Evolutionary conservation across 2,329 filamentous ascomycete species (phyloP).

Genomic region (Fusarium sulawesiense): DNA sequence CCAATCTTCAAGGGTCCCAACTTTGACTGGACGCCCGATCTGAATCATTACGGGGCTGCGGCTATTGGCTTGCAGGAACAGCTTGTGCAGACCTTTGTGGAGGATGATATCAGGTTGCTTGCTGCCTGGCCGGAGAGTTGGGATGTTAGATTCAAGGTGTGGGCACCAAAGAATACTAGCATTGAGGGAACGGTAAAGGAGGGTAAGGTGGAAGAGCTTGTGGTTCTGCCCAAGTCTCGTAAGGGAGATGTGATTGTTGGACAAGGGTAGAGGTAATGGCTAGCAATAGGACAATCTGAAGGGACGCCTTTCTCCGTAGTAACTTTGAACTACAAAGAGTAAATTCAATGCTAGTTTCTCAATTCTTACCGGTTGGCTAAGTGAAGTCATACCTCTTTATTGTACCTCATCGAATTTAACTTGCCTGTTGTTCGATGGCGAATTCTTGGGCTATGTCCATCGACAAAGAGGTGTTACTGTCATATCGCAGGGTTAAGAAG

Average conservation of each 20-base stretch:
- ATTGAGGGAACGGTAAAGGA: background rate
- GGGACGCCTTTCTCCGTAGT: background rate
- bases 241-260: slow-evolving; percentile 1
- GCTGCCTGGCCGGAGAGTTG: slow-evolving; percentile 9
- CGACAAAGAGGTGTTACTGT: background rate
- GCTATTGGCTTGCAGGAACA: slow-evolving; percentile 17
- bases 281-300: background rate
- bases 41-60: slow-evolving; percentile 6
- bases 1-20: slow-evolving; percentile 9
- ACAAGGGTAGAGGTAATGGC: background rate
- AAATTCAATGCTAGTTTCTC: too few relatives aligned
- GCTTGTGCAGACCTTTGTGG: slow-evolving; percentile 11
- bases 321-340: background rate
- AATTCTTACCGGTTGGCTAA: too few relatives aligned
- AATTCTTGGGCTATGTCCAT: background rate
- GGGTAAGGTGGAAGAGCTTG: background rate
- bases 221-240: background rate
- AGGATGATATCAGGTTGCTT: slow-evolving; percentile 3
- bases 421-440: too few relatives aligned
- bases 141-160: slow-evolving; percentile 2
- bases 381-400: too few relatives aligned
- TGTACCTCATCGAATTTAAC: too few relatives aligned
- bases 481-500: background rate
- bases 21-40: slow-evolving; percentile 11
- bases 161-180: slow-evolving; percentile 1